These are phyloP conservation scores for Podaxis sp. DNA, from an alignment of 768 basidiomycete species.

Conservation along the genomic window DNA sequence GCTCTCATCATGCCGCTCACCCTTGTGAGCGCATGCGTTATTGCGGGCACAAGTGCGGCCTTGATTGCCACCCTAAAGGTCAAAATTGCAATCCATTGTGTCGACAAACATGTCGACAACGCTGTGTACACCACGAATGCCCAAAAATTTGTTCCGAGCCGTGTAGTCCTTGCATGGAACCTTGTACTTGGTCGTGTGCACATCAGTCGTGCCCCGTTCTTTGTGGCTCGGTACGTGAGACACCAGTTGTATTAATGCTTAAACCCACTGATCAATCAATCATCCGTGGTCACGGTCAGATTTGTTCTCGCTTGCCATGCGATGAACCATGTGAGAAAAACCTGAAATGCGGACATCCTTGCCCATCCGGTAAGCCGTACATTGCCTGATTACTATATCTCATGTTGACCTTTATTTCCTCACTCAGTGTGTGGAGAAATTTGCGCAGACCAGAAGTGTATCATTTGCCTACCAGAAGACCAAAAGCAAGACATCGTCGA, in stretches of 20 bases:
- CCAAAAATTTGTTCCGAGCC: slow-evolving; percentile 43
- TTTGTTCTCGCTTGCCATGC: no score
- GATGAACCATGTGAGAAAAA: no score
- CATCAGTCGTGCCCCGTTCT: slow-evolving; percentile 59
- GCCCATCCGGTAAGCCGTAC: no score
- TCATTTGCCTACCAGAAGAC: slow-evolving; percentile 41
- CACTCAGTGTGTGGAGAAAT: slow-evolving; percentile 64
- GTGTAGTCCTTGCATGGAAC: slow-evolving; percentile 62
- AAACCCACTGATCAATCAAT: no score
- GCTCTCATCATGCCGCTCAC: slow-evolving; percentile 26
- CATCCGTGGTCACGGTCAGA: no score
- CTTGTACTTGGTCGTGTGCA: slow-evolving; percentile 59
- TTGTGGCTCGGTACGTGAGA: slow-evolving; percentile 60
- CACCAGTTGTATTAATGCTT: no score
- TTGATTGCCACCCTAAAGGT: slow-evolving; percentile 40
- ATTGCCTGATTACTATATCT: no score
- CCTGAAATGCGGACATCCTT: no score
- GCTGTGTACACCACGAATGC: slow-evolving; percentile 28
- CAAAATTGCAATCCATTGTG: slow-evolving; percentile 52
- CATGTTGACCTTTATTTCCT: neutral
- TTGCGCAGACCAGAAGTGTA: slow-evolving; percentile 55
- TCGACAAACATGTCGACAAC: slow-evolving; percentile 46
- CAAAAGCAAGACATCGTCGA: slow-evolving; percentile 50
- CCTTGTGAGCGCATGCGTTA: slow-evolving; percentile 49
- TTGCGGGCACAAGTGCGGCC: slow-evolving; percentile 55